phyloP scores from a whole-genome alignment of 140 eudicot species.

The Flaveria floridana region DNA sequence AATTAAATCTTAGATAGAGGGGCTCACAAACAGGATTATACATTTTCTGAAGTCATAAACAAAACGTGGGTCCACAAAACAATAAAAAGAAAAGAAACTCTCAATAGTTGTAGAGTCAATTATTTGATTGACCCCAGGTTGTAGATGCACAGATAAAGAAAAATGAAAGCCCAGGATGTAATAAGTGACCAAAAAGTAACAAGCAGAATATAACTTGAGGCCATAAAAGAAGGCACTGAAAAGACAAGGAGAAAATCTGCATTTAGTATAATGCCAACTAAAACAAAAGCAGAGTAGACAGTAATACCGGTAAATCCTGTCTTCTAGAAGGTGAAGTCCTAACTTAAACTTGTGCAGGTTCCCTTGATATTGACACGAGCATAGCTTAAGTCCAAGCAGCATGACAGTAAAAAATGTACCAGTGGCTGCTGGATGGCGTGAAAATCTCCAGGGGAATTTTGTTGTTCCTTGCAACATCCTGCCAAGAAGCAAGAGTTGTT shows the following conservation, averaged over 20 bases:
- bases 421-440: constrained; percentile 90
- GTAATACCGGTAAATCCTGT: constrained; percentile 78
- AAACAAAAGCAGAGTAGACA: background rate
- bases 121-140: background rate
- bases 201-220: background rate
- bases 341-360: constrained; percentile 62
- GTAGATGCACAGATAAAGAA: constrained; percentile 9
- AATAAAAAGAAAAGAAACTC: background rate
- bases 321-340: constrained; percentile 97
- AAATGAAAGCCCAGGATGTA: constrained; percentile 6
- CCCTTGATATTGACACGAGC: constrained; percentile 81
- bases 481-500: constrained; percentile 86
- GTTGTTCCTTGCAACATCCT: constrained; percentile 94
- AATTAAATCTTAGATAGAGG: constrained; percentile 4
- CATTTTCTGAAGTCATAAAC: background rate
- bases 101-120: constrained; percentile 2
- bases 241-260: constrained; percentile 5
- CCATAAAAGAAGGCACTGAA: background rate
- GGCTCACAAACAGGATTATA: constrained; percentile 12
- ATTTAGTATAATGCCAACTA: background rate
- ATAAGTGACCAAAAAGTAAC: constrained; percentile 1
- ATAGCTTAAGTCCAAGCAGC: constrained; percentile 91
- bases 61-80: background rate
- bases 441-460: constrained; percentile 85
- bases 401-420: constrained; percentile 94